phyloP scores from a whole-genome alignment of 2,329 filamentous ascomycete species.

The Domatiomyces globalis region DNA sequence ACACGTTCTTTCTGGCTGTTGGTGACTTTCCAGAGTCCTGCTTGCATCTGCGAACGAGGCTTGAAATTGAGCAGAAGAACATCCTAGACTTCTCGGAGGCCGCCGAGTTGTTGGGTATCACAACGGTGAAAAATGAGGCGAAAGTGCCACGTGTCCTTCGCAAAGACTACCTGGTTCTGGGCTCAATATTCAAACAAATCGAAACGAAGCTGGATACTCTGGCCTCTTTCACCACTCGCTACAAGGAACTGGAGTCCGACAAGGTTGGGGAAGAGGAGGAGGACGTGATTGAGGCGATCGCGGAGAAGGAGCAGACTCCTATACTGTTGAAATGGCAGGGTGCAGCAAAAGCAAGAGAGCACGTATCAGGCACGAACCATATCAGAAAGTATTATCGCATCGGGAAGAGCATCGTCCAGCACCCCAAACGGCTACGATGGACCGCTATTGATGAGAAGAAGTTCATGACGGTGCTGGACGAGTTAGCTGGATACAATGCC shows the following conservation, averaged over 20 bases:
- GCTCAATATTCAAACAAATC: conserved; percentile 1
- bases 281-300: not conserved
- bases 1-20: conserved; percentile 1
- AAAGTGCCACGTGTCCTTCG: not conserved
- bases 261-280: conserved; percentile 13
- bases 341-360: not conserved
- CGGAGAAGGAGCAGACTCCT: not conserved
- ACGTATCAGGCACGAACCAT: not conserved
- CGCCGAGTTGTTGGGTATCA: not conserved
- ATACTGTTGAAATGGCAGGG: not conserved
- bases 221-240: conserved; percentile 46
- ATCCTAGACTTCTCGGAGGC: not conserved
- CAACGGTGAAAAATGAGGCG: not conserved
- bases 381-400: not conserved
- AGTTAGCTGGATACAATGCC: conserved; percentile 3
- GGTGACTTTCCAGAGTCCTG: not conserved
- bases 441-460: conserved; percentile 2
- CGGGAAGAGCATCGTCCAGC: not conserved
- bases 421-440: conserved; percentile 2
- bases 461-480: conserved; percentile 1
- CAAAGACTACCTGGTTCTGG: not conserved
- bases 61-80: conserved; percentile 2
- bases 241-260: conserved; percentile 63
- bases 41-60: conserved; percentile 2
- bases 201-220: not conserved